These are phyloP conservation scores for Mortierella sp. DNA, from an alignment of 371 early-diverging fungal genomes.

Conservation along the genomic window DNA sequence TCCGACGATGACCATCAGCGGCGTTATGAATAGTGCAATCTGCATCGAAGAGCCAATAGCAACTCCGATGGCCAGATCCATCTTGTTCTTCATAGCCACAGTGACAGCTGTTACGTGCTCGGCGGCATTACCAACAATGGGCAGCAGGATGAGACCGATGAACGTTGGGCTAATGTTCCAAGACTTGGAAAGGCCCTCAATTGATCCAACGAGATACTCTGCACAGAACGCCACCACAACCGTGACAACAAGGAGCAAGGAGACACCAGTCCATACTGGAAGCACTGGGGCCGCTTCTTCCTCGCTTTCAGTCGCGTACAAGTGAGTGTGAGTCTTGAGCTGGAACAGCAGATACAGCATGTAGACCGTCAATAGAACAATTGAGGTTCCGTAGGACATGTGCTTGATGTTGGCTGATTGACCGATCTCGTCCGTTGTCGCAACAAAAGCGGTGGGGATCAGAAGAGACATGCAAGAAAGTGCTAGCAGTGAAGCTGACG, in stretches of 20 bases:
- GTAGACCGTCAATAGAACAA: conserved; percentile 82
- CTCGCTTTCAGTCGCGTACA: conserved; percentile 66
- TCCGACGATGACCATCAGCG: conserved; percentile 86
- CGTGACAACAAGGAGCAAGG: conserved; percentile 66
- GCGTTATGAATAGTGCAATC: conserved; percentile 91
- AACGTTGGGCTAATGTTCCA: conserved; percentile 81
- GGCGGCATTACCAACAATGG: conserved; percentile 89
- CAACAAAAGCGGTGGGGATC: conserved; percentile 83
- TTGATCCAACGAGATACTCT: conserved; percentile 84
- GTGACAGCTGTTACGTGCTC: conserved; percentile 89
- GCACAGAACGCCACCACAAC: conserved; percentile 82
- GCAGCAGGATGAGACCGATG: conserved; percentile 88
- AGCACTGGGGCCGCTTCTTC: conserved; percentile 70
- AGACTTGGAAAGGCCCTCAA: conserved; percentile 77
- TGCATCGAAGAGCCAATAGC: conserved; percentile 95
- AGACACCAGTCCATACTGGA: conserved; percentile 64
- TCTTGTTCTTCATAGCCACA: conserved; percentile 90
- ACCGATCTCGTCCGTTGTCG: conserved; percentile 57
- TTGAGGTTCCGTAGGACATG: conserved; percentile 78
- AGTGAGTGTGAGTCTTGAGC: conserved; percentile 79
- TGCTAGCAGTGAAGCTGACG: conserved; percentile 78
- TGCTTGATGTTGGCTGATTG: conserved; percentile 61
- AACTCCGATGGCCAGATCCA: conserved; percentile 91
- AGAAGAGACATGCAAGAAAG: conserved; percentile 80
- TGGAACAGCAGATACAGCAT: conserved; percentile 83